Base-by-base conservation (phyloP, 148 eudicot genomes). In the Fagopyrum esculentum region DNA sequence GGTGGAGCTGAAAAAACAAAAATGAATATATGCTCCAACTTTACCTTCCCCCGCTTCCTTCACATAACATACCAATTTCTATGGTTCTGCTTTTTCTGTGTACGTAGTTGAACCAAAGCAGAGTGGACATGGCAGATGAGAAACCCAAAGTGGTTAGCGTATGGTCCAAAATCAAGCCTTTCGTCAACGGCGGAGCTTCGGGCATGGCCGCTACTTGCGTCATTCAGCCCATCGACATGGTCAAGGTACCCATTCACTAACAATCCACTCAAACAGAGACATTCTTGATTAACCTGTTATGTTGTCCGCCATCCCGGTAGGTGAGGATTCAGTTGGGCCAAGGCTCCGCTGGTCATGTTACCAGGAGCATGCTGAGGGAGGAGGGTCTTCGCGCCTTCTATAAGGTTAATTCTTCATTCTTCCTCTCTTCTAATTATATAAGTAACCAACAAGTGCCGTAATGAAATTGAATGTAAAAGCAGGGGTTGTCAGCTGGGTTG, bases 191-290 rank as follows among this genome's bases (percentile, higher is more conserved):
- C 56, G 98, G 98, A 45, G 83, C 85, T 13, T 89, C 98, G 57
- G 98, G 98, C 49, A 93, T 93, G 98, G 91, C 91, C 30, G 94
- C 98, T 17, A 91, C 94, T 66, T 91, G 91, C 60, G 97, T 90
- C 45, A 80, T 93, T 73, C 98, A 93, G 71, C 98, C 98, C 76
- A 83, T 93, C 68, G 98, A 93, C 57, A 93, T 93, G 98, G 83
- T 93, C 83, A 93, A 93, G 97, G 94, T 85, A 9, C 17, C 40
- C 19, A n/a, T 74, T 13, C 17, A 6, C 40, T 22, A 7, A 40
- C 43, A 22, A 29, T 2, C 5, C 72, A 35, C 16, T 6, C 17
- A 45, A 35, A 12, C 47, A 69, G 1, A 35, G 5, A 69, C 45
- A 70, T 45, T 73, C 16, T 9, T n/a, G 13, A 6, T 13, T 15